phyloP scores from a whole-genome alignment of 2,329 filamentous ascomycete genomes.

The Remersonia thermophila region DNA sequence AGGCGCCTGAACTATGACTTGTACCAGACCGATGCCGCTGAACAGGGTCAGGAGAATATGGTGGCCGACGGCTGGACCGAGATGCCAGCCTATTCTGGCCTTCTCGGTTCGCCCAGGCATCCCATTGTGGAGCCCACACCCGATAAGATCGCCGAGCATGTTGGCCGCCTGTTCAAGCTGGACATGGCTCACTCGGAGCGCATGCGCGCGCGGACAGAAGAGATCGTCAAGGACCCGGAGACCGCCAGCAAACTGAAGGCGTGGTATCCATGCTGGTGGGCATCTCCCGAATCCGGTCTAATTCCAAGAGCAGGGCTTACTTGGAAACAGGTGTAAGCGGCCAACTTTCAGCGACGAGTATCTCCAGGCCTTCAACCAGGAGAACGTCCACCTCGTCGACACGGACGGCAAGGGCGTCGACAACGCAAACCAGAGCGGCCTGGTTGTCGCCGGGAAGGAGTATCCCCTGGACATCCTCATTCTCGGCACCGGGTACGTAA shows the following conservation, averaged over 20 bases:
- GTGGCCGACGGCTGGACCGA: slow-evolving; percentile 38
- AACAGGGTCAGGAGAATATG: slow-evolving; percentile 27
- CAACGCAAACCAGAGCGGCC: slow-evolving; percentile 30
- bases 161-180: slow-evolving; percentile 25
- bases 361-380: slow-evolving; percentile 43
- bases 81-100: slow-evolving; percentile 26
- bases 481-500: slow-evolving; percentile 27
- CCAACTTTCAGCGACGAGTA: slow-evolving; percentile 51
- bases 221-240: slow-evolving; percentile 37
- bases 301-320: no score
- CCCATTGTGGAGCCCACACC: slow-evolving; percentile 21
- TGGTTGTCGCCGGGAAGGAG: slow-evolving; percentile 35
- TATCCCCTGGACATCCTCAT: slow-evolving; percentile 30
- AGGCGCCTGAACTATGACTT: slow-evolving; percentile 33
- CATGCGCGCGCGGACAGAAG: slow-evolving; percentile 34
- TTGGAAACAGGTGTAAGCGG: slow-evolving; percentile 50
- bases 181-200: slow-evolving; percentile 32
- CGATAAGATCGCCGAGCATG: slow-evolving; percentile 25
- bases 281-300: no score
- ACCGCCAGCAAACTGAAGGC: slow-evolving; percentile 42
- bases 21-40: slow-evolving; percentile 23
- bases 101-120: slow-evolving; percentile 22
- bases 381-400: slow-evolving; percentile 48
- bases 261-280: slow-evolving; percentile 43
- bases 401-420: slow-evolving; percentile 42